Evolutionary conservation across 805 yeast genomes (phyloP), one percentile per base, ranked within the genome.

Genomic region (Schwanniomyces pseudopolymorphus): DNA sequence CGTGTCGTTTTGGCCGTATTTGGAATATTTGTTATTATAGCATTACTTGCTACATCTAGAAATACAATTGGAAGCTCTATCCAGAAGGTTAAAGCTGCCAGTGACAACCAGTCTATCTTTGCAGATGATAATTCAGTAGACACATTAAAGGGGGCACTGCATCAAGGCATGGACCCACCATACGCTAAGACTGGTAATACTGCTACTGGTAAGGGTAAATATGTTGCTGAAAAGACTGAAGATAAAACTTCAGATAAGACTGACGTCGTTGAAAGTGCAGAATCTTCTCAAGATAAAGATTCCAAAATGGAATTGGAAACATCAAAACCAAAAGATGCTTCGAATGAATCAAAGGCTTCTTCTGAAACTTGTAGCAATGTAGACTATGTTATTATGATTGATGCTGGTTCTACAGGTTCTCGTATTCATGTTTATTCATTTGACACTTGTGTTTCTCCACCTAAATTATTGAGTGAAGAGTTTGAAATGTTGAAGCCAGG

Each of bases 321-420:
- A 31, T 14, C 20, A 6, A 31, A 31, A 14, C 19, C 19, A 14
- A 24, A 38, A 14, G 40, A 22, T 5, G 3, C 40, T 7, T 9
- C 39, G 5, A 14, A 14, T 20, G 39, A 17, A 6, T 38, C 40
- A n/a, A 38, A 28, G n/a, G 42, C 21, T 4, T 20, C 35, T 10
- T 22, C 40, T 14, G 42, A 33, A 11, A 26, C 26, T 11, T 70
- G 75, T 46, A 54, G 64, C 19, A 64, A 70, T 39, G 68, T 79
- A 28, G 86, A 87, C 60, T 92, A 78, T 57, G 97, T 91, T 25
- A 79, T 94, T 20, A 90, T 94, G 97, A 75, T 94, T 46, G 99
- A 94, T 72, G 99, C 99, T 6, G 99, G 99, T 7, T 91, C 98
- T 1, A 86, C 96, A 13, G 99, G 99, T 26, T 90, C 97, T 13